Conservation (phyloP, 805 yeast genomes). For the Metschnikowia corniflorae region DNA sequence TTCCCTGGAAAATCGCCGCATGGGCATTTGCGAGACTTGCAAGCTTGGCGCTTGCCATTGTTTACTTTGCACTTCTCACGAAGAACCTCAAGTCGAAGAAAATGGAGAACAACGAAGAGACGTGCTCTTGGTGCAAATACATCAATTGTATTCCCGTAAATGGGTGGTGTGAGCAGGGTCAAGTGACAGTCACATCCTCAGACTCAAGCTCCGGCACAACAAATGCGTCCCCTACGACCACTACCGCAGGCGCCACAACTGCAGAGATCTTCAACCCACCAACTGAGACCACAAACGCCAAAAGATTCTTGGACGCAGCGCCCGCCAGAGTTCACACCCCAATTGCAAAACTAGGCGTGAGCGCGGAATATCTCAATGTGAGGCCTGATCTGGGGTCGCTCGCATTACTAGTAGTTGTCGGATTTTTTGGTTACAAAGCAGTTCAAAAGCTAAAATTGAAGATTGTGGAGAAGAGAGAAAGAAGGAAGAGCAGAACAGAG, state of each 20-base stretch:
- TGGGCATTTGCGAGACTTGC: slow-evolving; percentile 53
- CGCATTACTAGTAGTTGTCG: slow-evolving; percentile 9
- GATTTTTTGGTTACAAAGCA: slow-evolving; percentile 2
- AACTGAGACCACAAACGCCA: slow-evolving; percentile 3
- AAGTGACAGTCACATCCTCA: slow-evolving; percentile 24
- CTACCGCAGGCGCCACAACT: slow-evolving; percentile 5
- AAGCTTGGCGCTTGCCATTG: slow-evolving; percentile 42
- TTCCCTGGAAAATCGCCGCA: slow-evolving; percentile 36
- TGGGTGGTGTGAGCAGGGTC: slow-evolving; percentile 62
- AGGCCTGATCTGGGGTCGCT: slow-evolving; percentile 6
- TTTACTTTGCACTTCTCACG: slow-evolving; percentile 49
- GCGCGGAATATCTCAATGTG: slow-evolving; percentile 2
- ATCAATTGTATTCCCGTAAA: slow-evolving; percentile 66
- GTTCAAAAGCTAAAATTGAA: not conserved
- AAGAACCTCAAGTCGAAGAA: slow-evolving; percentile 42
- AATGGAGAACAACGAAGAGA: slow-evolving; percentile 38
- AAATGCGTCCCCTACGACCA: slow-evolving; percentile 3
- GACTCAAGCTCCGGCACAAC: slow-evolving; percentile 6
- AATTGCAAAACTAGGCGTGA: not conserved
- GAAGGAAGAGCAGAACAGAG: not conserved
- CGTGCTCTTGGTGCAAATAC: slow-evolving; percentile 72
- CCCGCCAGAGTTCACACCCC: not conserved
- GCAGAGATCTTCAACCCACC: slow-evolving; percentile 4
- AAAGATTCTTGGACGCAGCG: not conserved
- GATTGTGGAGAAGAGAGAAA: not conserved